phyloP scores from a whole-genome alignment of 352 stramenopile species.

The Thraustochytrium striatum region DNA sequence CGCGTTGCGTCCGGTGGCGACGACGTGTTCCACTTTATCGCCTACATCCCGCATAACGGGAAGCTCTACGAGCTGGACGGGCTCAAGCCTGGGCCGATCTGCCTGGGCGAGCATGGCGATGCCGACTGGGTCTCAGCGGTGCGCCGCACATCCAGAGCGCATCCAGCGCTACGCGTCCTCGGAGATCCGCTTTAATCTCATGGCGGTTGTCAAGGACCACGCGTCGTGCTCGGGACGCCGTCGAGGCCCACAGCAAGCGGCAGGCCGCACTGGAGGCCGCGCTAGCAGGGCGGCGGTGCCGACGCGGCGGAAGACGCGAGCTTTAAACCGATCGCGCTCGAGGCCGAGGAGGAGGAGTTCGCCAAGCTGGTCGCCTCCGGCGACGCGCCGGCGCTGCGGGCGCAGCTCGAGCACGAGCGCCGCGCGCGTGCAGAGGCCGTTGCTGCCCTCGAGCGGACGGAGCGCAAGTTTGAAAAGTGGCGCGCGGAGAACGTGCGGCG shows the following conservation, averaged over 20 bases:
- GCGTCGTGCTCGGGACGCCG: conserved; percentile 53
- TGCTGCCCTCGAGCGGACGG: conserved; percentile 67
- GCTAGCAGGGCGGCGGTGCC: conserved; percentile 57
- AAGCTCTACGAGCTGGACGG: conserved; percentile 93
- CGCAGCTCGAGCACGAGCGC: conserved; percentile 53
- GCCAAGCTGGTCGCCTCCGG: conserved; percentile 63
- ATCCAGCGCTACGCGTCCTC: conserved; percentile 75
- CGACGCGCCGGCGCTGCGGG: conserved; percentile 57
- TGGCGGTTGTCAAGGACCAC: conserved; percentile 80
- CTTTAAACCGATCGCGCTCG: background rate
- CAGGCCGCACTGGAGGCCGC: conserved; percentile 50
- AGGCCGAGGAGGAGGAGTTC: conserved; percentile 19
- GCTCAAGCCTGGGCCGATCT: conserved; percentile 77
- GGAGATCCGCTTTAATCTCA: conserved; percentile 94
- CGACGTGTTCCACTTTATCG: conserved; percentile 92
- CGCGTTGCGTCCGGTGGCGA: conserved; percentile 3
- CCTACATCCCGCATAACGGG: conserved; percentile 80
- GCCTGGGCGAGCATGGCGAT: conserved; percentile 60
- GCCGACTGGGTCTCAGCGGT: conserved; percentile 77
- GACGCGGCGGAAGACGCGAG: conserved; percentile 3
- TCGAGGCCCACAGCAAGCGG: conserved; percentile 50
- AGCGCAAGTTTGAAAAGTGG: conserved; percentile 61
- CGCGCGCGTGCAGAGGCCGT: conserved; percentile 55
- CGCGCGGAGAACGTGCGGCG: conserved; percentile 81
- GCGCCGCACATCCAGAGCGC: conserved; percentile 83